Percentiles rank a stretch among this genome's conserved stretches.
Evolutionary conservation across 1,284 basidiomycete genomes (phyloP).

Genomic region (Trichosporon faecale): DNA sequence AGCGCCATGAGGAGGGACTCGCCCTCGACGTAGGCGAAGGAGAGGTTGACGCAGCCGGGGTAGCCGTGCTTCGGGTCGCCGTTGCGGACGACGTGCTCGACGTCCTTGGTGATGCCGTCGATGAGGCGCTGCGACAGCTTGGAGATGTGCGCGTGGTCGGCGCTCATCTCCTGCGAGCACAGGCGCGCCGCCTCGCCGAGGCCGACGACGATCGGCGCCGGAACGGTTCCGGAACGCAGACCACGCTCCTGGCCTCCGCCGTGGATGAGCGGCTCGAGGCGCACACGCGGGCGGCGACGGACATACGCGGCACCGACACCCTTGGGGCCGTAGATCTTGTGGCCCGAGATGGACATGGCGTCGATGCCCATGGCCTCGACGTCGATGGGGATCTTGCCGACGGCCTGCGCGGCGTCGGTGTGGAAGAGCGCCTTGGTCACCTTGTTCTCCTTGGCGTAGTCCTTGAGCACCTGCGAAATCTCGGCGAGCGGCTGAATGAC

Average conservation of each 20-base stretch:
- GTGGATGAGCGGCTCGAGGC: conserved; percentile 90
- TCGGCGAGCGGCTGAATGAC: conserved; percentile 97
- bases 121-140: conserved; percentile 78
- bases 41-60: conserved; percentile 90
- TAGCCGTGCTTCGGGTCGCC: conserved; percentile 78
- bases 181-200: conserved; percentile 93
- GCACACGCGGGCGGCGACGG: conserved; percentile 83
- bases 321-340: conserved; percentile 99
- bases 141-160: conserved; percentile 76
- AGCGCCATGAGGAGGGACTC: conserved; percentile 97
- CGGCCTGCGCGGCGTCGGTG: conserved; percentile 95
- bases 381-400: conserved; percentile 84
- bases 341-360: conserved; percentile 91
- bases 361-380: conserved; percentile 97
- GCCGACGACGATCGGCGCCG: conserved; percentile 86
- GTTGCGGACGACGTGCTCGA: conserved; percentile 90
- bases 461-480: conserved; percentile 75
- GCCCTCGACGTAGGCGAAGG: conserved; percentile 95
- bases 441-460: conserved; percentile 56
- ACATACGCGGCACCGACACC: conserved; percentile 95
- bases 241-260: conserved; percentile 98
- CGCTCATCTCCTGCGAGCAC: conserved; percentile 86
- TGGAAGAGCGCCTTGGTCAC: conserved; percentile 91
- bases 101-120: conserved; percentile 72
- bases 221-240: conserved; percentile 86